These are phyloP conservation scores for Camelina laxa DNA, from an alignment of 345 rosid species.

Conservation along the genomic window DNA sequence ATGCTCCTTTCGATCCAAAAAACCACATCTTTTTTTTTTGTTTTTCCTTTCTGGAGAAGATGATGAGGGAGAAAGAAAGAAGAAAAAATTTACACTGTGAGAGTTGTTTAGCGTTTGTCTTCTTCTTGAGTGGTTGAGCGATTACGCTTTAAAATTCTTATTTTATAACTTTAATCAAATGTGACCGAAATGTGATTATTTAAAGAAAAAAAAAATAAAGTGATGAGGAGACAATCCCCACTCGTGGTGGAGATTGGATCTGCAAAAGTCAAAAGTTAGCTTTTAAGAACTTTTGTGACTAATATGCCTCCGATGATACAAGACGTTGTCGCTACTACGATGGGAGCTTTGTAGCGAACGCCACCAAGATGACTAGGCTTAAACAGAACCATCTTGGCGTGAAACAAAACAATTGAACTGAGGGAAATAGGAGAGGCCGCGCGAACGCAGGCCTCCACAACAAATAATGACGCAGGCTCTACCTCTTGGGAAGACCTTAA, in stretches of 20 bases:
- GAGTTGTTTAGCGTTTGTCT: background rate
- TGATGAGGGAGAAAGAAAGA: background rate
- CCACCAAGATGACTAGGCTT: too few relatives aligned
- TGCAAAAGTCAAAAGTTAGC: background rate
- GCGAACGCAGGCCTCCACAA: conserved; percentile 1
- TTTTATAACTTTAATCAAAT: background rate
- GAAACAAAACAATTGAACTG: background rate
- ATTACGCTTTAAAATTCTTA: background rate
- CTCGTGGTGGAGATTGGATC: background rate
- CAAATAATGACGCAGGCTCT: background rate
- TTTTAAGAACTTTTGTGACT: too few relatives aligned
- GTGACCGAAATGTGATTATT: conserved; percentile 11
- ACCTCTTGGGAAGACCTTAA: too few relatives aligned
- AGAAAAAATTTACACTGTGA: conserved; percentile 2
- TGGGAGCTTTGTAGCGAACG: too few relatives aligned
- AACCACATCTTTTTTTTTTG: conserved; percentile 39
- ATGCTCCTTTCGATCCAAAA: conserved; percentile 44
- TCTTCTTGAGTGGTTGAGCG: conserved; percentile 19
- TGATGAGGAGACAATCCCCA: background rate
- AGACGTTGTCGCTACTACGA: too few relatives aligned
- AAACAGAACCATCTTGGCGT: too few relatives aligned
- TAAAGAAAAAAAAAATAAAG: background rate
- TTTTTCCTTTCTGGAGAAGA: background rate
- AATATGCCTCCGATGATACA: too few relatives aligned
- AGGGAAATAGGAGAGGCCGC: background rate